Conservation (phyloP, 2,329 filamentous ascomycete species). For the Tolypocladium pustulatum region DNA sequence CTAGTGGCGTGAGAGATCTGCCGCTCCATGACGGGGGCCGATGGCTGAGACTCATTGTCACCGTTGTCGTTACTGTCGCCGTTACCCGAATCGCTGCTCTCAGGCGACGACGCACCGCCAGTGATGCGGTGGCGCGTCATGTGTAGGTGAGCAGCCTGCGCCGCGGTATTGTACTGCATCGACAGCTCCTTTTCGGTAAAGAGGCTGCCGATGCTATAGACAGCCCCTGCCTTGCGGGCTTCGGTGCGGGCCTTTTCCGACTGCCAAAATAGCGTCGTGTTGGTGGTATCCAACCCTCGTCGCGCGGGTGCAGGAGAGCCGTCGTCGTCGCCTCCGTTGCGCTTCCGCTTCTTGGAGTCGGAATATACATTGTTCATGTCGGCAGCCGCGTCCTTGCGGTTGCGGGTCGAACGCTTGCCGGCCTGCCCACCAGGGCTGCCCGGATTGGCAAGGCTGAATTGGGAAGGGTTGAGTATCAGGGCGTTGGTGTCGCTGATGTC, state of each 20-base stretch:
- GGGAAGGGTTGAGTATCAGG: constrained; percentile 55
- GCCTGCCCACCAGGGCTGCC: constrained; percentile 53
- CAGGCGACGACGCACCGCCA: constrained; percentile 37
- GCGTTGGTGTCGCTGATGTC: constrained; percentile 58
- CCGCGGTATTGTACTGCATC: constrained; percentile 53
- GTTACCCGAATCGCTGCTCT: constrained; percentile 43
- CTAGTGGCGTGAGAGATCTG: constrained; percentile 54
- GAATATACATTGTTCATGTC: constrained; percentile 33
- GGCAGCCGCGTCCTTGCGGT: constrained; percentile 43
- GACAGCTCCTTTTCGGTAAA: constrained; percentile 61
- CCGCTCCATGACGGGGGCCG: constrained; percentile 50
- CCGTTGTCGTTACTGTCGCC: constrained; percentile 39
- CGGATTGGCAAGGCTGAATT: constrained; percentile 56
- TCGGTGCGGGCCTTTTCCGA: constrained; percentile 44
- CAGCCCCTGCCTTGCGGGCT: constrained; percentile 45
- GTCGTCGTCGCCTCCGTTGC: constrained; percentile 49
- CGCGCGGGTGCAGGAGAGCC: constrained; percentile 51
- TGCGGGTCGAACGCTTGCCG: constrained; percentile 51
- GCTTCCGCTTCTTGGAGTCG: constrained; percentile 52
- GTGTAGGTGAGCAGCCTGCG: constrained; percentile 51
- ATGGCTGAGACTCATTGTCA: constrained; percentile 33
- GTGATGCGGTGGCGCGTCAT: constrained; percentile 46
- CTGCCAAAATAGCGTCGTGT: constrained; percentile 52
- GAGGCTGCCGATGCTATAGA: constrained; percentile 59
- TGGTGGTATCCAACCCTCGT: constrained; percentile 43